phyloP scores from a whole-genome alignment of 2,329 filamentous ascomycete species.

The Phialocephala subalpina region DNA sequence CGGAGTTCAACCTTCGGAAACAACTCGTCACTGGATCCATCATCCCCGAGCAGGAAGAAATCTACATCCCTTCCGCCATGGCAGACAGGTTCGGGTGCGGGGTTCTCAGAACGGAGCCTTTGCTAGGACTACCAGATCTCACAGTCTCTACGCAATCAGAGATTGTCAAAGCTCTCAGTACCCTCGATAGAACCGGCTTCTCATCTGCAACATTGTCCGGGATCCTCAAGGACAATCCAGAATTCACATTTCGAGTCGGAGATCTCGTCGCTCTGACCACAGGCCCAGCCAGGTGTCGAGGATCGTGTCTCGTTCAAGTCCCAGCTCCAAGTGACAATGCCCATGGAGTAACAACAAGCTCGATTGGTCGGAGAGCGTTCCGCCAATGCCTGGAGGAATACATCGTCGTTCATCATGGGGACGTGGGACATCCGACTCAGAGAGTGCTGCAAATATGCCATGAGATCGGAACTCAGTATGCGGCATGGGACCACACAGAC shows the following conservation, averaged over 20 bases:
- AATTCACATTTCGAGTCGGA: constrained; percentile 30
- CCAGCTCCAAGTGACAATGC: constrained; percentile 38
- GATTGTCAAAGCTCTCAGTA: constrained; percentile 29
- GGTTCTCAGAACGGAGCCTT: constrained; percentile 26
- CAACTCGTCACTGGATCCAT: constrained; percentile 21
- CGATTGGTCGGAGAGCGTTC: constrained; percentile 30
- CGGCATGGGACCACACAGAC: constrained; percentile 29
- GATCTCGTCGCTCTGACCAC: constrained; percentile 35
- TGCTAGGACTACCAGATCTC: constrained; percentile 31
- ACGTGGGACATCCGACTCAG: constrained; percentile 16
- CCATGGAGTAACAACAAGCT: constrained; percentile 33
- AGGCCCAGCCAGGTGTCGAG: constrained; percentile 20
- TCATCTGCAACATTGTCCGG: constrained; percentile 25
- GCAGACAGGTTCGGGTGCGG: constrained; percentile 34
- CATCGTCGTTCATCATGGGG: constrained; percentile 19
- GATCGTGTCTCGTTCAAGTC: constrained; percentile 33
- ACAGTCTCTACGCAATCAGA: constrained; percentile 31
- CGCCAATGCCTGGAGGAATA: constrained; percentile 28
- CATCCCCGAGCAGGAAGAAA: constrained; percentile 32
- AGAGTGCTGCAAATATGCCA: constrained; percentile 24
- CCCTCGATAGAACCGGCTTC: constrained; percentile 27
- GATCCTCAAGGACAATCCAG: constrained; percentile 28
- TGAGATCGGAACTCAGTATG: constrained; percentile 27
- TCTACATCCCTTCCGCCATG: constrained; percentile 30
- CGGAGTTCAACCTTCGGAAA: constrained; percentile 23